These are phyloP conservation scores for Talaromyces wortmannii DNA, from an alignment of 495 filamentous ascomycete species.

Conservation along the genomic window DNA sequence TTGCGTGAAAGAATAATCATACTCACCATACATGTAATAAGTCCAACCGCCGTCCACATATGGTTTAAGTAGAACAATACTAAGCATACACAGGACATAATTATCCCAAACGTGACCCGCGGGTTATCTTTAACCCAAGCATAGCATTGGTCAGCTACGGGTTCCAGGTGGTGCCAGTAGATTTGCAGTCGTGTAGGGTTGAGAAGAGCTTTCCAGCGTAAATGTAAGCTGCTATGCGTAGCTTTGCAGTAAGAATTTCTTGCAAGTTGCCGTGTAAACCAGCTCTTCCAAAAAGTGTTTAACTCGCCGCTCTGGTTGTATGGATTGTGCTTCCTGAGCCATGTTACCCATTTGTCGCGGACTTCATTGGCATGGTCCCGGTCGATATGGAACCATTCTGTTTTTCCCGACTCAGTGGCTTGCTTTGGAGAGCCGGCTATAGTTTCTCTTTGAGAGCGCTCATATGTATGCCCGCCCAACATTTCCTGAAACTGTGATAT, in stretches of 20 bases:
- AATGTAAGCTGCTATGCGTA: not conserved
- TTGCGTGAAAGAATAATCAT: not conserved
- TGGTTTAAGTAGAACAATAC: not conserved
- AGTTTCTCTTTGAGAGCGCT: not conserved
- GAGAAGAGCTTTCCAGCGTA: not conserved
- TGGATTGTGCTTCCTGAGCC: not conserved
- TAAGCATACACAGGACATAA: not conserved
- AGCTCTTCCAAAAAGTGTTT: not conserved
- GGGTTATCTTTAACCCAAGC: not conserved
- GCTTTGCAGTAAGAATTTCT: not conserved
- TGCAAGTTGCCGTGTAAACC: not conserved
- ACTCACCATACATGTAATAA: not conserved
- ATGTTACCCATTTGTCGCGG: not conserved
- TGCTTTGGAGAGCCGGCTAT: not conserved
- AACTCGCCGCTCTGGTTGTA: not conserved
- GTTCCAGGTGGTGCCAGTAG: not conserved
- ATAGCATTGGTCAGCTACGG: not conserved
- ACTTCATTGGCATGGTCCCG: not conserved
- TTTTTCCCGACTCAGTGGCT: not conserved
- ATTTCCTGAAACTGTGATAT: not conserved
- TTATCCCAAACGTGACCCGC: not conserved
- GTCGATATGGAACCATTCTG: conserved; percentile 1
- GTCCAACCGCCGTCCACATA: not conserved
- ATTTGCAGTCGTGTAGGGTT: not conserved
- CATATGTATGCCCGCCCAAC: not conserved